Conservation (phyloP, 106 monocot genomes). For the Dendrobium catenatum region DNA sequence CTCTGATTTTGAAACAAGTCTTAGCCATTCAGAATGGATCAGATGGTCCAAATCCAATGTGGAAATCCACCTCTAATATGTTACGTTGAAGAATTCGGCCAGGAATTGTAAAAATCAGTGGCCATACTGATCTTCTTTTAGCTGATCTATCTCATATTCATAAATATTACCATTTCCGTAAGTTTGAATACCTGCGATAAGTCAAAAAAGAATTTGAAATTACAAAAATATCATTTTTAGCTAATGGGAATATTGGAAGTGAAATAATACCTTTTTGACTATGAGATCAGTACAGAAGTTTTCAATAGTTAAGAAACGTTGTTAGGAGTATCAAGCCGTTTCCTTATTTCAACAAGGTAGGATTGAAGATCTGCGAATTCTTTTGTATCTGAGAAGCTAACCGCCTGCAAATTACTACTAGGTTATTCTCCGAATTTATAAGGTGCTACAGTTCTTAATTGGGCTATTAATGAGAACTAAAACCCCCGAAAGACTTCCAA, state of each 20-base stretch:
- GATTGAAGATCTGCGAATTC: conserved; percentile 48
- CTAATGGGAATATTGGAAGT: not conserved
- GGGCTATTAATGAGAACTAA: too few relatives aligned
- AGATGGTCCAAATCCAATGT: too few relatives aligned
- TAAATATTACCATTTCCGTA: not conserved
- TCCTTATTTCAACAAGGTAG: conserved; percentile 62
- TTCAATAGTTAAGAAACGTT: not conserved
- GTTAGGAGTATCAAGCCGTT: conserved; percentile 13
- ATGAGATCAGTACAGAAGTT: not conserved
- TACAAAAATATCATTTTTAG: not conserved
- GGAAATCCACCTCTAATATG: too few relatives aligned
- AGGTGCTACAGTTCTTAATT: too few relatives aligned
- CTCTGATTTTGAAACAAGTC: too few relatives aligned
- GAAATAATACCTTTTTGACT: not conserved
- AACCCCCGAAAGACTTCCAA: too few relatives aligned
- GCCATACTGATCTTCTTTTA: too few relatives aligned
- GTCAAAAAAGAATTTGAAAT: not conserved
- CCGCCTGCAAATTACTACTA: conserved; percentile 38
- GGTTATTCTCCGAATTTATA: too few relatives aligned
- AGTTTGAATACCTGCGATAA: not conserved
- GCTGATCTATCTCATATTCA: not conserved
- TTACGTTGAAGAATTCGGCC: too few relatives aligned
- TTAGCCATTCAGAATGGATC: too few relatives aligned
- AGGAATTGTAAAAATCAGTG: too few relatives aligned
- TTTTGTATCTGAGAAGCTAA: conserved; percentile 50